phyloP scores from a whole-genome alignment of 2,329 filamentous ascomycete species.

The Graphilbum fragrans region DNA sequence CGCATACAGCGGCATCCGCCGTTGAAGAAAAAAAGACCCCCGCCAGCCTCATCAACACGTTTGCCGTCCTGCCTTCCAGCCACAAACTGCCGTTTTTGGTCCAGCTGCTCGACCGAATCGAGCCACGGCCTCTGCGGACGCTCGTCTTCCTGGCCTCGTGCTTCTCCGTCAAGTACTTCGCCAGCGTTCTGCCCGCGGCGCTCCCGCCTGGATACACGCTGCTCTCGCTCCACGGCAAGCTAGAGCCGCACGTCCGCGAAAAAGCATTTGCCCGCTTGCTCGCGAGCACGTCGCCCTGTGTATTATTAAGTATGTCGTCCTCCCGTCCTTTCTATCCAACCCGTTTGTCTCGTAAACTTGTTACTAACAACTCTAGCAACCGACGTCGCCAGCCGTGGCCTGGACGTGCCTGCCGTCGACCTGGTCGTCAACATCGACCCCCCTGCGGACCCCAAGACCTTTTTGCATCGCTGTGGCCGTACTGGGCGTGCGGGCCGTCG shows the following conservation, averaged over 20 bases:
- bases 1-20: constrained; percentile 10
- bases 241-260: constrained; percentile 73
- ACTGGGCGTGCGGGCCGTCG: constrained; percentile 81
- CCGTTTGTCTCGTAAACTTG: not conserved
- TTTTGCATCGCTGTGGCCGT: constrained; percentile 84
- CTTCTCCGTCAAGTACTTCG: constrained; percentile 89
- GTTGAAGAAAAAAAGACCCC: constrained; percentile 78
- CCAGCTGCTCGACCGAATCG: constrained; percentile 55
- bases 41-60: constrained; percentile 85
- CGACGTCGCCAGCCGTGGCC: constrained; percentile 76
- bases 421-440: constrained; percentile 80
- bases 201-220: constrained; percentile 57
- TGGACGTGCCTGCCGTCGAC: constrained; percentile 88
- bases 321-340: not conserved
- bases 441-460: constrained; percentile 80
- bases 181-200: constrained; percentile 62
- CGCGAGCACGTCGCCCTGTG: constrained; percentile 58
- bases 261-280: constrained; percentile 79
- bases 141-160: constrained; percentile 93
- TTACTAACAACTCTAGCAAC: constrained; percentile 31
- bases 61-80: constrained; percentile 60
- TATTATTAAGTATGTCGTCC: constrained; percentile 51
- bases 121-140: constrained; percentile 67
- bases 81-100: constrained; percentile 69
- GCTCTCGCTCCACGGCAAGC: constrained; percentile 83